These are phyloP conservation scores for Paralagenidium karlingii DNA, from an alignment of 352 stramenopile species.

Conservation along the genomic window DNA sequence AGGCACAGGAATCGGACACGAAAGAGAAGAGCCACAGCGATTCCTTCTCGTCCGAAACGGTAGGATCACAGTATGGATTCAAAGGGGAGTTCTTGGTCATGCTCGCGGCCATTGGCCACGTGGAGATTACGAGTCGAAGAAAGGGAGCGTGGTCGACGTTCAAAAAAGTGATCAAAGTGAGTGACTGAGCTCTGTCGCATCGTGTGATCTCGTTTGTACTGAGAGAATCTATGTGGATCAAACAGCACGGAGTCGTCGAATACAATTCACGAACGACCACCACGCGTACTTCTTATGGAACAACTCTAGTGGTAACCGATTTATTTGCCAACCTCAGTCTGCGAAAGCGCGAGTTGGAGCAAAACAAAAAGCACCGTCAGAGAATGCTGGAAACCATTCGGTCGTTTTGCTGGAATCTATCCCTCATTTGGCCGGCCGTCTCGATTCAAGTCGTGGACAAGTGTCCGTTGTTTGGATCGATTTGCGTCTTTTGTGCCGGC, in stretches of 20 bases:
- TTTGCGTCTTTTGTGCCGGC: too few relatives aligned
- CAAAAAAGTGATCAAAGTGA: slow-evolving; percentile 59
- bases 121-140: slow-evolving; percentile 58
- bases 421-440: slow-evolving; percentile 61
- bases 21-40: neutral
- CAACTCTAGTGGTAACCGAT: slow-evolving; percentile 24
- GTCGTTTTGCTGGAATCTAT: slow-evolving; percentile 34
- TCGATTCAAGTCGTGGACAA: slow-evolving; percentile 40
- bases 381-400: slow-evolving; percentile 26
- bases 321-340: slow-evolving; percentile 58
- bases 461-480: too few relatives aligned
- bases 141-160: slow-evolving; percentile 37
- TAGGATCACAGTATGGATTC: slow-evolving; percentile 14
- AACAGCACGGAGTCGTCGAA: slow-evolving; percentile 30
- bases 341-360: slow-evolving; percentile 22
- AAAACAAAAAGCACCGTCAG: slow-evolving; percentile 15
- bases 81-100: slow-evolving; percentile 40
- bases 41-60: neutral
- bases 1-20: neutral
- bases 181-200: neutral
- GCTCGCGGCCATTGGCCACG: slow-evolving; percentile 17
- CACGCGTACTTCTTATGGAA: slow-evolving; percentile 17
- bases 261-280: slow-evolving; percentile 39
- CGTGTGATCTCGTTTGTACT: neutral
- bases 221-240: neutral